These are phyloP conservation scores for Anthoceros angustus DNA, from an alignment of 225 moss, liverwort and hornwort species.

Conservation along the genomic window DNA sequence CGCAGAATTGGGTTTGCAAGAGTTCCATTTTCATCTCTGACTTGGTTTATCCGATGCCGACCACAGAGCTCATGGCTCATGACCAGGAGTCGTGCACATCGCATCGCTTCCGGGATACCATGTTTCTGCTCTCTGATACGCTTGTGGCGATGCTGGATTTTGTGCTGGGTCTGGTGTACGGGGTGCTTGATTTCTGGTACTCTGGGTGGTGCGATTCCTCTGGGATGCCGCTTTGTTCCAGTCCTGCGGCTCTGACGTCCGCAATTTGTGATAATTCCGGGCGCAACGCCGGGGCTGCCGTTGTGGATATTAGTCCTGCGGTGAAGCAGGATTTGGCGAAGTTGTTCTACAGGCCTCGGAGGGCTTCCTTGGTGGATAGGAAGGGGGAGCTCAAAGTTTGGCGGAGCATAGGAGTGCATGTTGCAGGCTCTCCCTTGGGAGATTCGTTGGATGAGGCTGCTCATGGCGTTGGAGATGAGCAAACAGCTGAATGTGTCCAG, in stretches of 20 bases:
- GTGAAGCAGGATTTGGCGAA: background rate
- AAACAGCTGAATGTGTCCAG: no score
- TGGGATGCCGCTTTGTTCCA: background rate
- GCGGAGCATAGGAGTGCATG: no score
- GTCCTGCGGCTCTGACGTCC: background rate
- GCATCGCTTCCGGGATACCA: background rate
- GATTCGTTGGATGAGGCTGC: no score
- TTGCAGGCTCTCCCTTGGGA: no score
- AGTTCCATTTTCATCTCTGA: background rate
- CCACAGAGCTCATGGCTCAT: background rate
- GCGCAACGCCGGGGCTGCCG: background rate
- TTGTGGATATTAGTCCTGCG: background rate
- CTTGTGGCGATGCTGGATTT: constrained; percentile 1
- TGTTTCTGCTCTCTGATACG: background rate
- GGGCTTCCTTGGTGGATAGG: background rate
- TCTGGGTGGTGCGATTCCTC: background rate
- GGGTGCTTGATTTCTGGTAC: constrained; percentile 1
- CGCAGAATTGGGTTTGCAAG: background rate
- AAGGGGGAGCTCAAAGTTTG: background rate
- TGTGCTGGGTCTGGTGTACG: constrained; percentile 1
- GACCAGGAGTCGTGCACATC: background rate
- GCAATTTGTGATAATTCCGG: background rate
- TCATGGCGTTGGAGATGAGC: no score
- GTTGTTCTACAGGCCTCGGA: background rate
- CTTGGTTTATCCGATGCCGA: background rate